Conservation (phyloP, 1,284 basidiomycete species). For the Leccinum huronense region DNA sequence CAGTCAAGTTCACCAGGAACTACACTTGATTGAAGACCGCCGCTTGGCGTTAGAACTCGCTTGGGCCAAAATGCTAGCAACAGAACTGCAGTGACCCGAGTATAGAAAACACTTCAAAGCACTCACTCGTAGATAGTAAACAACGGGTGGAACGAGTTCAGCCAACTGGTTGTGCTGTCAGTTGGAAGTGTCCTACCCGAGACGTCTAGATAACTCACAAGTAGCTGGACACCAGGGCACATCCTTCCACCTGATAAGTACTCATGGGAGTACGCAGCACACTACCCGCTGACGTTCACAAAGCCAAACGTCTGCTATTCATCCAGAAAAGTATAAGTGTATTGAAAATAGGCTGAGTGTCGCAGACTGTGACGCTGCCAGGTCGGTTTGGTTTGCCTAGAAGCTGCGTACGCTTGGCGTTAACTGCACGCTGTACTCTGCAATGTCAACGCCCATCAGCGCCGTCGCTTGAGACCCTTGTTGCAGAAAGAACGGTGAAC, state of each 20-base stretch:
- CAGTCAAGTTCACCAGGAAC: too few species aligned
- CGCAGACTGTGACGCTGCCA: conserved; percentile 49
- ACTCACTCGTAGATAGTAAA: conserved; percentile 55
- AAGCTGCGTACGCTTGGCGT: conserved; percentile 40
- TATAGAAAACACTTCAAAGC: background rate
- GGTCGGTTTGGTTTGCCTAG: conserved; percentile 40
- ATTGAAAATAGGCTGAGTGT: conserved; percentile 59
- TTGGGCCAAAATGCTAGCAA: conserved; percentile 44
- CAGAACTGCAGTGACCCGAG: background rate
- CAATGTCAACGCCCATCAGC: conserved; percentile 42
- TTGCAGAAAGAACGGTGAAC: conserved; percentile 50
- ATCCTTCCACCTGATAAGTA: conserved; percentile 53
- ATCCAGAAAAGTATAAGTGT: conserved; percentile 43
- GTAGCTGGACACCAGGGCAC: conserved; percentile 62
- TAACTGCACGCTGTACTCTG: conserved; percentile 54
- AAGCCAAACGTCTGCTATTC: conserved; percentile 53
- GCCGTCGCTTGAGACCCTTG: conserved; percentile 38
- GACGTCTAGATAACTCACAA: conserved; percentile 45
- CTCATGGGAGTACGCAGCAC: conserved; percentile 49
- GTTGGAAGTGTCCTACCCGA: background rate
- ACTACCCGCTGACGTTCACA: conserved; percentile 58
- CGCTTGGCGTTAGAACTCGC: conserved; percentile 33
- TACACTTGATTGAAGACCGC: too few species aligned
- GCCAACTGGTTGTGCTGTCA: conserved; percentile 41
- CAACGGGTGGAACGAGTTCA: conserved; percentile 54